Evolutionary conservation across 2,329 filamentous ascomycete species (phyloP), one percentile per base, ranked within the genome.

Genomic region (Fusarium sp.): DNA sequence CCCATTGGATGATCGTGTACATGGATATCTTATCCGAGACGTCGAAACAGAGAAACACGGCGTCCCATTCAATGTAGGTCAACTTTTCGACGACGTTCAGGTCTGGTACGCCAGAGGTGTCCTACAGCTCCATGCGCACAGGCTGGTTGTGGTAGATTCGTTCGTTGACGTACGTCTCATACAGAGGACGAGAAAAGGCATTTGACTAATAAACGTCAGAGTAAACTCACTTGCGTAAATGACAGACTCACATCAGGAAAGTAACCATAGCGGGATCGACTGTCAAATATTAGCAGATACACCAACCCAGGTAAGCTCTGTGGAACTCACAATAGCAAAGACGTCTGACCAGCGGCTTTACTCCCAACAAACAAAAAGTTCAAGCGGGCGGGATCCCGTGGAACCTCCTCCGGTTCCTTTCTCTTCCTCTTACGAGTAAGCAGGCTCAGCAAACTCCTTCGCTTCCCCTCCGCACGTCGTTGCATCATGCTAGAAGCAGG

Each of bases 31-130:
- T 79, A 38, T 82, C 76, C 22, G 77, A 76, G 13, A 83, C 75
- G n/a, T 83, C 82, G 61, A 83, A 83, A 64, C 82, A 83, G 36
- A 83, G 73, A 61, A 83, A 82, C 1, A 83, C 72, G 4, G 77
- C 81, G 8, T 83, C 81, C 81, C 81, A 83, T 11, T 72, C 47
- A 18, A 83, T 79, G 65, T 82, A 82, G 26, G 79, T 78, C 35
- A 83, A 61, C 10, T 76, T 76, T 51, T 79, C 73, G 12, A 83
- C 78, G 5, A 77, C 81, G 51, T 78, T 79, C 38, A 83, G 74
- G 48, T 83, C 82, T 6, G 80, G 78, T 30, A 80, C 78, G 71
- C 82, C 82, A 31, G 82, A 83, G 69, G 81, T 83, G 65, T 83
- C 82, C 82, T 81, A 83, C 63, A 83, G 61, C 74, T 83, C 82